A percentile compares a stretch with the other conserved stretches of the same genome.
Conservation (phyloP, 768 basidiomycete genomes). For the Termitomyces sp. region DNA sequence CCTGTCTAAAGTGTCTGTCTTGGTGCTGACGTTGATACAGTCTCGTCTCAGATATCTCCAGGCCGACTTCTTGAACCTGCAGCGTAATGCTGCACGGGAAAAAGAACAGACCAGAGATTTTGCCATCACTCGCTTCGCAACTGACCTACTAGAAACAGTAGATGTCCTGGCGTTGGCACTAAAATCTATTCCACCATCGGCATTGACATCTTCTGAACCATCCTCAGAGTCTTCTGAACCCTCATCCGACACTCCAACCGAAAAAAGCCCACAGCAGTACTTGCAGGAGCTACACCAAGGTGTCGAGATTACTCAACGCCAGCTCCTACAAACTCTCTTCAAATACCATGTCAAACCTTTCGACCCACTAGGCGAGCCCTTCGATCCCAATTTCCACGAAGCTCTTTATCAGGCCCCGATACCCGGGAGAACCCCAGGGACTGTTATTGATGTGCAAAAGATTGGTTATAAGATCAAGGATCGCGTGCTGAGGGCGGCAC, state of each 20-base stretch:
- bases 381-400: constrained; percentile 95
- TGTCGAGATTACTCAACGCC: constrained; percentile 87
- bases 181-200: constrained; percentile 63
- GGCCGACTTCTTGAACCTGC: constrained; percentile 94
- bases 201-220: constrained; percentile 25
- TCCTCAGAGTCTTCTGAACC: constrained; percentile 22
- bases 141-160: constrained; percentile 83
- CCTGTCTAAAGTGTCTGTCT: neutral
- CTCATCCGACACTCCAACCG: constrained; percentile 16
- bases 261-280: constrained; percentile 54
- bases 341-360: constrained; percentile 90
- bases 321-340: constrained; percentile 83
- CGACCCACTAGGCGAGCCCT: constrained; percentile 86
- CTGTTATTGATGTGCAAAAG: constrained; percentile 88
- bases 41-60: constrained; percentile 85
- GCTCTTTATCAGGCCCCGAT: constrained; percentile 91
- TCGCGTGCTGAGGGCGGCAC: constrained; percentile 86
- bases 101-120: constrained; percentile 90
- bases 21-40: constrained; percentile 33
- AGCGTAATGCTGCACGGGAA: constrained; percentile 86
- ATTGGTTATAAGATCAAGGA: constrained; percentile 93
- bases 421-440: constrained; percentile 85
- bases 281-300: constrained; percentile 76
- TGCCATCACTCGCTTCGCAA: constrained; percentile 88
- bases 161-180: constrained; percentile 86